Base-by-base conservation (phyloP, 78 protist species). In the Dictyostelium purpureum region DNA sequence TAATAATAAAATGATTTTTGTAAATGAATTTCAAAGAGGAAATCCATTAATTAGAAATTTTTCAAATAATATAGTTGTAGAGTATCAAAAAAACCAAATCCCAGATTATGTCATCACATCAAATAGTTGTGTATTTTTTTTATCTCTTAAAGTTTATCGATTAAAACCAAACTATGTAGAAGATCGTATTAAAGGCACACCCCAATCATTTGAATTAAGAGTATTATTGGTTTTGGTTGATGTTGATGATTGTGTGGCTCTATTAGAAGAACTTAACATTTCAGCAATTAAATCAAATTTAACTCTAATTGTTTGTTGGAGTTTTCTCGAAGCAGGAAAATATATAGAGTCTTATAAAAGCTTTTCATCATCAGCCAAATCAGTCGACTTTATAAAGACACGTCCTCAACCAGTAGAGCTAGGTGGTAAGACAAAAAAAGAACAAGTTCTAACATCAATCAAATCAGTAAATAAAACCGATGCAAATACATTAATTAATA, bases 391-490 rank as follows among this genome's bases (percentile, higher is more conserved):
- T 18, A 85, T 85, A 6, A 85, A 85, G 33, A 26, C 83, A 0
- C 61, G 49, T 43, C 49, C 47, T 51, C 61, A 75, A 33, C 37
- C 66, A 0, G 18, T 35, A 12, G 81, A 51, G 12, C 67, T 28
- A 31, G 66, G 67, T n/a, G 81, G 81, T 33, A 85, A 85, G 37
- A 26, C 92, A 43, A 18, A 31, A 37, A 57, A 71, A 40, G 79
- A 85, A 74, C 67, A 85, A 7, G 78, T 45, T 1, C 26, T 85
- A 49, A 85, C 92, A 2, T 54, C 74, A 18, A 43, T 85, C 11
- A 70, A 73, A 45, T 49, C 56, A 10, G 33, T 85, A 14, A 85
- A 85, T 45, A 85, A 85, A 73, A 73, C 82, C 7, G 92, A 85
- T 59, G 80, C 92, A 12, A 12, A 57, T 5, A 73, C 73, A 6